A percentile compares a stretch with the other conserved stretches of the same genome.
phyloP scores from a whole-genome alignment of 257 asterid genomes.

The Osmanthus fragrans region DNA sequence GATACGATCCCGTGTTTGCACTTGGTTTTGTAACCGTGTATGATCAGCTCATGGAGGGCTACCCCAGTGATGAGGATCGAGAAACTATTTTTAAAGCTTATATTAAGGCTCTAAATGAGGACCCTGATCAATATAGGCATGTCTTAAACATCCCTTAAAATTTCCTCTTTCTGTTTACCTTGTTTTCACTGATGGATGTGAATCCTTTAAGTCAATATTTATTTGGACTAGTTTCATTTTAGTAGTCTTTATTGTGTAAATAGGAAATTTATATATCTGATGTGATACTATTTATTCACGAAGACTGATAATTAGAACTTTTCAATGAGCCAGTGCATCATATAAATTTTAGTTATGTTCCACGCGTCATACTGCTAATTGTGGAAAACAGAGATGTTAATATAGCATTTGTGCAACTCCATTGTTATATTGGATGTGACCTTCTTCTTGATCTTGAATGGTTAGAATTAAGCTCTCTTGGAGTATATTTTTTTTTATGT shows the following conservation, averaged over 20 bases:
- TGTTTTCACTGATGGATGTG: not conserved
- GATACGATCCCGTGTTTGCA: slow-evolving; percentile 84
- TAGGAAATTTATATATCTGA: not conserved
- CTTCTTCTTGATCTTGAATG: not conserved
- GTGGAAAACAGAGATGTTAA: not conserved
- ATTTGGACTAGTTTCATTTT: not conserved
- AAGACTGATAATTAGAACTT: not conserved
- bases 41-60: slow-evolving; percentile 95
- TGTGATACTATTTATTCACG: not conserved
- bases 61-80: slow-evolving; percentile 78
- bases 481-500: not conserved
- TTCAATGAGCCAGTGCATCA: not conserved
- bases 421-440: not conserved
- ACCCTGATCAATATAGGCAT: slow-evolving; percentile 81
- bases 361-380: not conserved
- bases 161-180: not conserved
- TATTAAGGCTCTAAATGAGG: slow-evolving; percentile 74
- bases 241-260: not conserved
- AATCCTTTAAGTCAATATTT: not conserved
- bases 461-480: not conserved
- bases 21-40: slow-evolving; percentile 91
- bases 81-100: slow-evolving; percentile 87
- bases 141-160: slow-evolving; percentile 19
- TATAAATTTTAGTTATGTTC: not conserved
- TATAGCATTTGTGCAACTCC: not conserved